A percentile compares a stretch with the other conserved stretches of the same genome.
These are phyloP conservation scores for Gleditsia sinensis DNA, from an alignment of 306 rosid species.

Conservation along the genomic window DNA sequence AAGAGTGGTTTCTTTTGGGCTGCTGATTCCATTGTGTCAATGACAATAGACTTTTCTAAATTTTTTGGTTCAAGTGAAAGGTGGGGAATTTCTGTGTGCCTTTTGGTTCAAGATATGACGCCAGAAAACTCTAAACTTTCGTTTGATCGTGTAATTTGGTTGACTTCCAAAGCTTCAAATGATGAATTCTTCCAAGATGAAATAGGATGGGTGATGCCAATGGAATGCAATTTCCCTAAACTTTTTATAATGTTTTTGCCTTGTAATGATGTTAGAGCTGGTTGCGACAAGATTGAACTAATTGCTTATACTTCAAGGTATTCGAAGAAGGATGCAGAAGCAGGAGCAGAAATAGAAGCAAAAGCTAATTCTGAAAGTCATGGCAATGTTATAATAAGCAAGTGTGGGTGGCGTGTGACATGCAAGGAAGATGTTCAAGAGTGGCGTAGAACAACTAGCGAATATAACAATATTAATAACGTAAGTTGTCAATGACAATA, in stretches of 20 bases:
- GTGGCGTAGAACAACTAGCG: background rate
- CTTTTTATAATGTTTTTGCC: background rate
- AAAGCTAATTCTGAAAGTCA: background rate
- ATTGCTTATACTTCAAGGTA: background rate
- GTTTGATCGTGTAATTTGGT: background rate
- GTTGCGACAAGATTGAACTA: background rate
- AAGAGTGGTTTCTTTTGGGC: too few species aligned
- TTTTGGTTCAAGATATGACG: background rate
- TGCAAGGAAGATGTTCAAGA: background rate
- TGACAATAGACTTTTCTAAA: background rate
- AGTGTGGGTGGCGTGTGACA: background rate
- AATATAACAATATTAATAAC: too few species aligned
- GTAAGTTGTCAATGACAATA: too few species aligned
- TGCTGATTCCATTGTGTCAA: too few species aligned
- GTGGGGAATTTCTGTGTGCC: background rate
- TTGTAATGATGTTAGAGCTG: background rate
- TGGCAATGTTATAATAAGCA: background rate
- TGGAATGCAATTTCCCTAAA: background rate
- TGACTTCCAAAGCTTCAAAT: background rate
- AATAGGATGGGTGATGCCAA: background rate
- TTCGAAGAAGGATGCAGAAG: background rate
- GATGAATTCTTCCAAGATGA: background rate
- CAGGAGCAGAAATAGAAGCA: background rate
- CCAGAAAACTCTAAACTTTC: background rate
- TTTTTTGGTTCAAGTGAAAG: background rate